Evolutionary conservation across 139 green algal genomes (phyloP), one percentile per base, ranked within the genome.

Genomic region (Bryopsis sp.): DNA sequence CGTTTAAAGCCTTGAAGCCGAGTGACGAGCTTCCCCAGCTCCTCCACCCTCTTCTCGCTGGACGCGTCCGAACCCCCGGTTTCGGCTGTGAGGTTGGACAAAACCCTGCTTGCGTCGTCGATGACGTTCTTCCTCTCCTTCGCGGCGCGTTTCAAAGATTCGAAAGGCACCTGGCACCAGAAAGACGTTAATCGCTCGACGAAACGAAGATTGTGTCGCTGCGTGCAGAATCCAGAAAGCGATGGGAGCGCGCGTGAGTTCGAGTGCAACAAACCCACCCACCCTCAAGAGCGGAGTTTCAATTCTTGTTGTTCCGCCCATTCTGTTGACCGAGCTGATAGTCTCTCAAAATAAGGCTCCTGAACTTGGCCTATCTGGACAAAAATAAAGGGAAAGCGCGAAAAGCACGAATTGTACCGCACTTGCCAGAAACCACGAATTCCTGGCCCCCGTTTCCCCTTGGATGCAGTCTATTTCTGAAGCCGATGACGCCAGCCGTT

Each of bases 71-170:
- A 64, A 37, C 48, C 78, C 28, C 24, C 5, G 4, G 58, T 65
- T 6, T 47, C 15, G 47, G 58, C 39, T 19, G 48, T 26, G 2
- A 85, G 28, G 2, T 64, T 39, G 1, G 36, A 59, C 1, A 81
- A 28, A 0, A 74, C 39, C 15, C 86, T 76, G 0, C 37, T 43
- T 1, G 67, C 63, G 6, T 85, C 77, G 29, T 91, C 88, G n/a
- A 94, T 33, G 29, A 80, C 63, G 6, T 78, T 65, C 61, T 95
- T 95, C 38, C 88, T 80, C 0, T 95, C 88, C 38, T 89, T 84
- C 0, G 85, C 85, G 1, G 81, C 85, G 3, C 84, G 74, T 59
- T 87, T 89, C 2, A 96, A 74, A 3, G 73, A 70, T 71, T 96
- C 89, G 50, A 85, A 92, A 0, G 89, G 89, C 31, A 94, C 89